Conservation (phyloP, 73 alveolate species). For the Uronychia setigera region DNA sequence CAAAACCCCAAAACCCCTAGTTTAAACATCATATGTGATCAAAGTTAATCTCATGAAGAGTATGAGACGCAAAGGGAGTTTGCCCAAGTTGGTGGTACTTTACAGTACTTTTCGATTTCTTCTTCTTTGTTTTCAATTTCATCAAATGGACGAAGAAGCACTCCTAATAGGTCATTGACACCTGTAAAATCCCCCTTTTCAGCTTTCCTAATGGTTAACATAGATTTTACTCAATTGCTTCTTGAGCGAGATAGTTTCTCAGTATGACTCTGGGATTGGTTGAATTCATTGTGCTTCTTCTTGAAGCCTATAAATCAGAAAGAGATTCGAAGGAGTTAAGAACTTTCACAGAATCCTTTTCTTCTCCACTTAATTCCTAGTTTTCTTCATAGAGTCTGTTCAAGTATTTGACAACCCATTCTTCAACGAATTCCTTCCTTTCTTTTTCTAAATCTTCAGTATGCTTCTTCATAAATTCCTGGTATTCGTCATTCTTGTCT, state of each 20-base stretch:
- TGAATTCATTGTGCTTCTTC: slow-evolving; percentile 40
- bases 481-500: slow-evolving; percentile 8
- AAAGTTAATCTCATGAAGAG: slow-evolving; percentile 56
- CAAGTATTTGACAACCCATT: slow-evolving; percentile 63
- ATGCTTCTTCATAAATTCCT: not conserved
- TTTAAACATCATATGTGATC: too few species aligned
- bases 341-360: not conserved
- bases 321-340: too few species aligned
- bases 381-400: slow-evolving; percentile 30
- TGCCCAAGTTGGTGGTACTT: slow-evolving; percentile 64
- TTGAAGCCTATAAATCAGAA: too few species aligned
- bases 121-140: slow-evolving; percentile 53
- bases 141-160: slow-evolving; percentile 59
- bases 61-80: slow-evolving; percentile 72
- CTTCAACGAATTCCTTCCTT: slow-evolving; percentile 22
- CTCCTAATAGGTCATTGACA: slow-evolving; percentile 36
- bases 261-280: slow-evolving; percentile 56
- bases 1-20: too few species aligned
- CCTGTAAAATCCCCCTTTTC: slow-evolving; percentile 59
- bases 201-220: too few species aligned
- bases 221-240: slow-evolving; percentile 65
- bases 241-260: slow-evolving; percentile 60
- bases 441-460: slow-evolving; percentile 47
- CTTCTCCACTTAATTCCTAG: slow-evolving; percentile 9
- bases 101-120: slow-evolving; percentile 27